These are phyloP conservation scores for Cnidoscolus chayamansa DNA, from an alignment of 441 rosid genomes.

Conservation along the genomic window DNA sequence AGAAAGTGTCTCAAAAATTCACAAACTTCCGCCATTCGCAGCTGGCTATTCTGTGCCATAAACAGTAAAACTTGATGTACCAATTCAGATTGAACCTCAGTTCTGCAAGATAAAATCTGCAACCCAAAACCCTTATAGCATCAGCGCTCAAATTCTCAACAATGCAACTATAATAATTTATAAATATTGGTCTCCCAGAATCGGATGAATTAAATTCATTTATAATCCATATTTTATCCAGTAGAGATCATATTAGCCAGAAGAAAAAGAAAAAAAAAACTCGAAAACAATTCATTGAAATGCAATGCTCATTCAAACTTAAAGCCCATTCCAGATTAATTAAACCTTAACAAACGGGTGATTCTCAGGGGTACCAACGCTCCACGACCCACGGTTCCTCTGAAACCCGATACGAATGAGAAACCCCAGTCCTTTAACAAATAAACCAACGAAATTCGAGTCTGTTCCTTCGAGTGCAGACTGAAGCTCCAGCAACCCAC, in stretches of 20 bases:
- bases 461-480: constrained; percentile 77
- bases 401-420: constrained; percentile 57
- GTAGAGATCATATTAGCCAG: not conserved
- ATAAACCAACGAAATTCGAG: constrained; percentile 45
- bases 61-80: constrained; percentile 67
- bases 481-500: constrained; percentile 68
- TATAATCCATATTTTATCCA: not conserved
- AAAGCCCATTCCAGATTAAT: constrained; percentile 5
- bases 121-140: constrained; percentile 22
- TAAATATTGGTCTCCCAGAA: too few relatives aligned
- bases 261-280: too few relatives aligned
- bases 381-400: constrained; percentile 49
- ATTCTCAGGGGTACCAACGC: constrained; percentile 42
- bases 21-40: constrained; percentile 64
- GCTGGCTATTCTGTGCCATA: constrained; percentile 42
- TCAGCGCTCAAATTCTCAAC: constrained; percentile 13
- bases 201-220: not conserved
- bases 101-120: constrained; percentile 68
- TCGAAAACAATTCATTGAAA: too few relatives aligned
- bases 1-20: constrained; percentile 73
- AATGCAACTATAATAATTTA: not conserved
- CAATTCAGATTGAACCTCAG: constrained; percentile 61
- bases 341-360: constrained; percentile 87
- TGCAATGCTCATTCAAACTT: not conserved
- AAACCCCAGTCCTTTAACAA: constrained; percentile 68